Conservation (phyloP, 164 flowering plant genomes). For the Warburgia ugandensis region DNA sequence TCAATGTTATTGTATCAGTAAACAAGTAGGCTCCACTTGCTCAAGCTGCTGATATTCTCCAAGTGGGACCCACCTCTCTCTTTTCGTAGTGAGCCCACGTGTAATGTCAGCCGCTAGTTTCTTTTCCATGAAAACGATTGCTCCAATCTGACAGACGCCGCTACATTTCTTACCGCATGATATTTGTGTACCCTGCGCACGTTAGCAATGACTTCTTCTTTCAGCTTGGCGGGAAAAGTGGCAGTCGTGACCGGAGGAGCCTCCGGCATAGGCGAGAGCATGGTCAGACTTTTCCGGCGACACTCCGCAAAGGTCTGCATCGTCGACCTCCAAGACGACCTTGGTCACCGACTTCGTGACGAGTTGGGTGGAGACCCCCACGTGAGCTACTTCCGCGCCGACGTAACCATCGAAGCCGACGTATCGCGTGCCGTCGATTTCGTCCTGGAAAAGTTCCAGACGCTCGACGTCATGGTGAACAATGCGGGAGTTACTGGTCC, state of each 20-base stretch:
- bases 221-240: slow-evolving; percentile 75
- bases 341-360: slow-evolving; percentile 36
- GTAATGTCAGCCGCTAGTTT: too few relatives aligned
- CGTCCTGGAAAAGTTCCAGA: slow-evolving; percentile 46
- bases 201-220: too few relatives aligned
- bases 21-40: too few relatives aligned
- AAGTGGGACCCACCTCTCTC: too few relatives aligned
- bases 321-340: slow-evolving; percentile 59
- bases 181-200: too few relatives aligned
- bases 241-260: slow-evolving; percentile 91
- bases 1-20: too few relatives aligned
- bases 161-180: too few relatives aligned
- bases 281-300: slow-evolving; percentile 49
- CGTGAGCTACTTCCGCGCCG: slow-evolving; percentile 43
- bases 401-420: slow-evolving; percentile 66
- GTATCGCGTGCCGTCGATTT: slow-evolving; percentile 54
- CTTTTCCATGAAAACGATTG: too few relatives aligned
- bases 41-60: too few relatives aligned
- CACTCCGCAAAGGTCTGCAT: slow-evolving; percentile 77
- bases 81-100: too few relatives aligned
- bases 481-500: slow-evolving; percentile 72
- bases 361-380: slow-evolving; percentile 36
- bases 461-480: slow-evolving; percentile 79
- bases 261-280: slow-evolving; percentile 79
- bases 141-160: too few relatives aligned